phyloP scores from a whole-genome alignment of 805 yeast species.

The Jamesozyma piceae region DNA sequence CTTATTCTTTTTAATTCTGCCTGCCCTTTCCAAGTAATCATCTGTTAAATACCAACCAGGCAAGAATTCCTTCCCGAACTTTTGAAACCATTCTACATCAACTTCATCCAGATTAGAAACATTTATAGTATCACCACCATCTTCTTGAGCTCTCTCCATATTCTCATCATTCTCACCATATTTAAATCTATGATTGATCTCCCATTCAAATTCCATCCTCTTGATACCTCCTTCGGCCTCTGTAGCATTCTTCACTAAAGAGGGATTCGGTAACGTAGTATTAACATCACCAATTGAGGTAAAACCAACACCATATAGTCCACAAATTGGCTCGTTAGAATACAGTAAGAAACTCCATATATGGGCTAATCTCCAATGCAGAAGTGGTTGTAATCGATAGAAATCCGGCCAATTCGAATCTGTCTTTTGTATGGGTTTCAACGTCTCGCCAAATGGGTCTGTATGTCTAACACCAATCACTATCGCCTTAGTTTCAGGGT shows the following conservation, averaged over 20 bases:
- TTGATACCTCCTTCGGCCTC: slow-evolving; percentile 3
- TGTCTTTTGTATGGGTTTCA: slow-evolving; percentile 58
- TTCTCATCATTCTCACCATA: too few species aligned
- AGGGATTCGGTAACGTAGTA: slow-evolving; percentile 67
- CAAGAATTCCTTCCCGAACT: slow-evolving; percentile 4
- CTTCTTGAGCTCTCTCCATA: background rate
- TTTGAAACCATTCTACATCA: slow-evolving; percentile 8
- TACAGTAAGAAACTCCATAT: slow-evolving; percentile 74
- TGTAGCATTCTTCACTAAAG: slow-evolving; percentile 32
- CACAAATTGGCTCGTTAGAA: slow-evolving; percentile 58
- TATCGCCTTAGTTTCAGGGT: slow-evolving; percentile 56
- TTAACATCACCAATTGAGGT: slow-evolving; percentile 80
- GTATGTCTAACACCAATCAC: slow-evolving; percentile 81
- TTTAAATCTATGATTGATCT: slow-evolving; percentile 18
- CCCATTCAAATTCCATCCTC: slow-evolving; percentile 20
- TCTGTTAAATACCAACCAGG: slow-evolving; percentile 31
- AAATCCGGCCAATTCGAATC: slow-evolving; percentile 91
- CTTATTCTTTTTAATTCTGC: slow-evolving; percentile 17
- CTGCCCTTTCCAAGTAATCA: slow-evolving; percentile 27
- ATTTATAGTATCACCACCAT: slow-evolving; percentile 1
- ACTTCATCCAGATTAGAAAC: slow-evolving; percentile 7
- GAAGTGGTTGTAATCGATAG: slow-evolving; percentile 73
- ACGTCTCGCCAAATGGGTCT: slow-evolving; percentile 69
- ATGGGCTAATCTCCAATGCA: slow-evolving; percentile 78
- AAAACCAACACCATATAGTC: slow-evolving; percentile 71